These are phyloP conservation scores for Alternaria consortialis DNA, from an alignment of 2,329 filamentous ascomycete species.

Conservation along the genomic window DNA sequence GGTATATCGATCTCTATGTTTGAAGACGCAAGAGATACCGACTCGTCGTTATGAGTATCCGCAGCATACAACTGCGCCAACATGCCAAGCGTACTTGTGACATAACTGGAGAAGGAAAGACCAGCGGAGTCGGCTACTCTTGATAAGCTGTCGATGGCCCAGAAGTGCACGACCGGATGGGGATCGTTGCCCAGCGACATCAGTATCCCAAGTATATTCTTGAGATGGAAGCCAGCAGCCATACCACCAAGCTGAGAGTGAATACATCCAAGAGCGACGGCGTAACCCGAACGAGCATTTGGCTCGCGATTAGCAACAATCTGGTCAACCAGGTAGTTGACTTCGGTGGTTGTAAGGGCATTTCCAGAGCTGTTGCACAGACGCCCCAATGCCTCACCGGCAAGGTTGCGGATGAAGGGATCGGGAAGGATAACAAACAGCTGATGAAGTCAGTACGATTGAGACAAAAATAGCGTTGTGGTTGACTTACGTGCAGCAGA, in stretches of 20 bases:
- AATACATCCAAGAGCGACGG: conserved; percentile 90
- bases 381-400: conserved; percentile 84
- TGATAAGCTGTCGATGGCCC: conserved; percentile 89
- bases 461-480: neutral
- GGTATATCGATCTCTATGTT: conserved; percentile 88
- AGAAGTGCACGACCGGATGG: conserved; percentile 94
- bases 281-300: conserved; percentile 90
- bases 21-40: conserved; percentile 80
- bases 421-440: conserved; percentile 84
- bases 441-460: conserved; percentile 37
- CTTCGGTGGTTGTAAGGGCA: conserved; percentile 84
- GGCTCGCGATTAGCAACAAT: conserved; percentile 95
- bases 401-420: conserved; percentile 83
- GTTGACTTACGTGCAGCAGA: conserved; percentile 75
- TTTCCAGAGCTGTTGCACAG: conserved; percentile 88
- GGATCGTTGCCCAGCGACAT: conserved; percentile 97
- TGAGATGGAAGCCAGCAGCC: conserved; percentile 94
- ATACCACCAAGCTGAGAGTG: conserved; percentile 96
- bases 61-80: conserved; percentile 90
- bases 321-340: conserved; percentile 91
- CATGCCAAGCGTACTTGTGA: conserved; percentile 91
- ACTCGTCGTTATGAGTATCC: conserved; percentile 89
- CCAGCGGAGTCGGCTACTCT: conserved; percentile 91
- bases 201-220: conserved; percentile 96
- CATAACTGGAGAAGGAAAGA: conserved; percentile 88